Base-by-base conservation (phyloP, 257 asterid genomes). In the Handroanthus guayacan region DNA sequence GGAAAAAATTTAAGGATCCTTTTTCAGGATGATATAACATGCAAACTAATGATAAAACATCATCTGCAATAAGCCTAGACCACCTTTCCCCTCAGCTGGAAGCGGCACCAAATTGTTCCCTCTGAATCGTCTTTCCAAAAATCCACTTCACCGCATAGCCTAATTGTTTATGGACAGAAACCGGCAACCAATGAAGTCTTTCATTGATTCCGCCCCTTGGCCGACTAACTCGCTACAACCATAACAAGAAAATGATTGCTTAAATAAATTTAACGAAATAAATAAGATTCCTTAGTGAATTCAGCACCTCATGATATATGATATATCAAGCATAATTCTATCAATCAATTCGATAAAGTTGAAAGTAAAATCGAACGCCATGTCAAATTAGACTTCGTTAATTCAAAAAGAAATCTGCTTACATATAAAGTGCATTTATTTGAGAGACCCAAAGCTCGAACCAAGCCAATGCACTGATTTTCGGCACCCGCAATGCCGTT, bases 401-500 rank as follows among this genome's bases (percentile, higher is more conserved):
- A 67, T 56, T 72, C 11, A 60, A 11, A 47, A 44, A 14, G 7
- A 60, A 43, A 71, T 44, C 9, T 51, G 65, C 84, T 82, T 87
- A 93, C 98, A 68, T 81, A 80, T 74, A 91, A 82, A 67, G 88
- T 81, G 74, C 65, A 87, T 6, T 68, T 74, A 67, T 80, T 75
- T 72, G 90, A 84, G 81, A 93, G 84, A 45, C 92, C 90, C 62
- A 93, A 80, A 69, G 98, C 97, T 81, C 93, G 90, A 77, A 93
- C 75, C 85, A 93, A 87, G 76, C 97, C 97, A 72, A 87, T 69
- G 86, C 88, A 87, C 74, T 93, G 98, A 81, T 89, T 93, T 79
- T 93, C 93, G 54, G 97, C 92, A 70, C 94, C 97, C 9, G 98
- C 89, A 60, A 83, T 78, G 71, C 98, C 94, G 78, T 89, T 93